Base-by-base conservation (phyloP, 495 filamentous ascomycete species). In the Talaromyces liani region DNA sequence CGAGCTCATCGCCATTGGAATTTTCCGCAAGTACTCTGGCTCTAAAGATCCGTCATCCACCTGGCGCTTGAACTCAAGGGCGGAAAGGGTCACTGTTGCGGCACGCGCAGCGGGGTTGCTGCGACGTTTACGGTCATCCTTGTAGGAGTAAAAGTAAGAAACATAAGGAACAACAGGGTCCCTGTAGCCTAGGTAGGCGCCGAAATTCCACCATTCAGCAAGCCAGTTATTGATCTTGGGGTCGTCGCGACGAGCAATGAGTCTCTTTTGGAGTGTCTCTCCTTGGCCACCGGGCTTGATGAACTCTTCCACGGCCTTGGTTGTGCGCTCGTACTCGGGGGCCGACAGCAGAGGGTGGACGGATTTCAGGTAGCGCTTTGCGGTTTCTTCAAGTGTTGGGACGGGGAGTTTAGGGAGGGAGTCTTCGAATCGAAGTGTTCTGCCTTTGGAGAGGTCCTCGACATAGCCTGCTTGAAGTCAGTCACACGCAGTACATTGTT, bases 111-210 rank as follows among this genome's bases (percentile, higher is more conserved):
- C 89, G 4, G 94, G 95, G 78, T 96, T 83, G 78, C 95, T 83
- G 39, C 92, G 87, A 62, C 93, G 86, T 69, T 88, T 82, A 58
- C 92, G 87, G 73, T 99, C 95, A 74, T 99, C 95, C 61, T 89
- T 85, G 82, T 97, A 93, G 39, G 92, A 96, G 80, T 99, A 99
- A 79, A 99, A 99, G 82, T 99, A 99, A 73, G 91, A 96, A 67
- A 99, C 95, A 73, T 98, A 99, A 62, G 95, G 95, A 31, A 98
- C 90, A 29, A 99, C 91, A 39, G 95, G 95, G 75, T 97, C 95
- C 64, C 93, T 90, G 81, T 97, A 97, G 63, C 72, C 83, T 61
- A 99, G 83, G 77, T 99, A 99, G 45, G 94, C 93, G 3, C 85
- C 83, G 62, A 93, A 83, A 76, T 97, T 96, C 95, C 95, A 99